Conservation (phyloP, 2,329 filamentous ascomycete genomes). For the Monosporascus sp. region DNA sequence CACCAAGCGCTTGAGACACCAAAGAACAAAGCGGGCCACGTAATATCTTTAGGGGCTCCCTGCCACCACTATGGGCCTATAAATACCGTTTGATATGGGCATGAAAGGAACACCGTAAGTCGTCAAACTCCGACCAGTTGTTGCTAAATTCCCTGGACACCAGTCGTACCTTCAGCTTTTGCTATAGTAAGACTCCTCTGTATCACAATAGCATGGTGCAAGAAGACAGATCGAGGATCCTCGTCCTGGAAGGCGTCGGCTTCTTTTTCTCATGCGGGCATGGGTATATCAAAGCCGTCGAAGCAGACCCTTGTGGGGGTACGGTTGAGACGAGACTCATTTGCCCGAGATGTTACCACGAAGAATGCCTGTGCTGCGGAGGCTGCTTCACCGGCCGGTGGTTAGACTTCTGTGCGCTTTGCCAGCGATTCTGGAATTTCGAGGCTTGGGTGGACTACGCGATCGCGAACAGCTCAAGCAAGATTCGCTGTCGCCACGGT, state of each 20-base stretch:
- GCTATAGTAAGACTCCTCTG: no score
- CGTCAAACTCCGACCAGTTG: no score
- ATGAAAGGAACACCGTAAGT: no score
- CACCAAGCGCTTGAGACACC: no score
- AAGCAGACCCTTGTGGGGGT: not conserved
- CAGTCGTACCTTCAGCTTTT: no score
- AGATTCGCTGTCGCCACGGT: slow-evolving; percentile 32
- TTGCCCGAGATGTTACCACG: slow-evolving; percentile 3
- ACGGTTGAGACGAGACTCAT: not conserved
- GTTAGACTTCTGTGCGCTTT: slow-evolving; percentile 2
- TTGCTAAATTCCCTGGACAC: no score
- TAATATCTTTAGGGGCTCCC: no score
- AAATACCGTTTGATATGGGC: no score
- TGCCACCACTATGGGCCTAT: no score
- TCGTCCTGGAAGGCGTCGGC: slow-evolving; percentile 3
- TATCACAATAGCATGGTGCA: not conserved
- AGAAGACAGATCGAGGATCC: not conserved
- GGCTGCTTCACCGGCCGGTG: not conserved
- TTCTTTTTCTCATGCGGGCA: slow-evolving; percentile 10
- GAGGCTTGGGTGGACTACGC: slow-evolving; percentile 15
- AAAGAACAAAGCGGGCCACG: no score
- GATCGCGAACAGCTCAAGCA: slow-evolving; percentile 30
- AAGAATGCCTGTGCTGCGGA: slow-evolving; percentile 1
- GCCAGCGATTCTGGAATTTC: slow-evolving; percentile 2
- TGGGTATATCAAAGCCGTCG: slow-evolving; percentile 1